A percentile compares a stretch with the other conserved stretches of the same genome.
These are phyloP conservation scores for Ogataea polymorpha DNA, from an alignment of 805 yeast species.

Conservation along the genomic window DNA sequence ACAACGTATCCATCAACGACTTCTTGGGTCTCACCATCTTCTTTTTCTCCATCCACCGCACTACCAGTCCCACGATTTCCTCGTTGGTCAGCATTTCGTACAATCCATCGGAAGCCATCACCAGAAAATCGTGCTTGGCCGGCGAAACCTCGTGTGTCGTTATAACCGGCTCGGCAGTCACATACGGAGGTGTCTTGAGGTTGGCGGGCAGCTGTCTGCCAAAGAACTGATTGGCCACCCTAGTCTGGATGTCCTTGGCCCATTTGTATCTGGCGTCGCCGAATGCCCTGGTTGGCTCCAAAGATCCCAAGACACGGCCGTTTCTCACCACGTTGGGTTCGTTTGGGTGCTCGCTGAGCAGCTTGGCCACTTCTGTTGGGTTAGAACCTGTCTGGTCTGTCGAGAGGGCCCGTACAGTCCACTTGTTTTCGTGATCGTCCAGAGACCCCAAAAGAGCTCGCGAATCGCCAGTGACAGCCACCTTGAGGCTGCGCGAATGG, in stretches of 20 bases:
- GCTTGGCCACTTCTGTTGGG: conserved; percentile 78
- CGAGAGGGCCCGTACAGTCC: conserved; percentile 86
- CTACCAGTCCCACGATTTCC: conserved; percentile 88
- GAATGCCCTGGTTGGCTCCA: conserved; percentile 95
- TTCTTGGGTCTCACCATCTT: conserved; percentile 53
- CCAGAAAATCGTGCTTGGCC: conserved; percentile 75
- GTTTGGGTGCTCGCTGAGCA: conserved; percentile 85
- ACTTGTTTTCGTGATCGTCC: conserved; percentile 50
- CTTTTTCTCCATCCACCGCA: conserved; percentile 84
- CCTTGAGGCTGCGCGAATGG: conserved; percentile 63
- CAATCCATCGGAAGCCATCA: conserved; percentile 91
- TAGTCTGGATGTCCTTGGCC: conserved; percentile 68
- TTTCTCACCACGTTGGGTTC: conserved; percentile 79
- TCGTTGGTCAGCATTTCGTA: conserved; percentile 90
- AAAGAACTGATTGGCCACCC: conserved; percentile 70
- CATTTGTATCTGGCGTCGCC: conserved; percentile 96
- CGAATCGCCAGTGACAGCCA: conserved; percentile 96
- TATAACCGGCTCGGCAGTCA: conserved; percentile 92
- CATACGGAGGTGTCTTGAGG: conserved; percentile 90
- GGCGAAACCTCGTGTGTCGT: conserved; percentile 76
- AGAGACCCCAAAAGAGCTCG: conserved; percentile 83
- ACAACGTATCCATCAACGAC: conserved; percentile 41
- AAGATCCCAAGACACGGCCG: conserved; percentile 88
- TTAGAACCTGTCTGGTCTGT: conserved; percentile 95
- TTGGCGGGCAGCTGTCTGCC: conserved; percentile 74